Percentiles rank a stretch among this genome's conserved stretches.
Conservation (phyloP, 2,329 filamentous ascomycete species). For the Chalaropsis ovoidea region DNA sequence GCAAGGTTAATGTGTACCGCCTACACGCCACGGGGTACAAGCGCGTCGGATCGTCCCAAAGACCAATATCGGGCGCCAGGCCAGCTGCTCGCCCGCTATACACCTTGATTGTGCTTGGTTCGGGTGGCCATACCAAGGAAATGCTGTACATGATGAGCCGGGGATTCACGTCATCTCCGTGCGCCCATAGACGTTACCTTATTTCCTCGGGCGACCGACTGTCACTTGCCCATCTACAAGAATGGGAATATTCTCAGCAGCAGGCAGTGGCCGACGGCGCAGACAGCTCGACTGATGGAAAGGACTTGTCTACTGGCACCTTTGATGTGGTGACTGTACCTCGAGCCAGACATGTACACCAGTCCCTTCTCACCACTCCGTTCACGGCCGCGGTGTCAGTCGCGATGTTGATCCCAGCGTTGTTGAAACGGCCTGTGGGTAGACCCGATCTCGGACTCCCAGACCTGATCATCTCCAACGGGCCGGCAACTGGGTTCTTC, state of each 20-base stretch:
- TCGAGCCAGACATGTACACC: conserved; percentile 72
- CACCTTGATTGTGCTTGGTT: conserved; percentile 58
- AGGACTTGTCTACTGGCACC: conserved; percentile 33
- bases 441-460: conserved; percentile 38
- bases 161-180: conserved; percentile 47
- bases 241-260: conserved; percentile 27
- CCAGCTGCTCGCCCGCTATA: conserved; percentile 16
- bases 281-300: not conserved
- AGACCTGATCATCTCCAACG: conserved; percentile 77
- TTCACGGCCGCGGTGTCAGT: conserved; percentile 57
- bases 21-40: not conserved
- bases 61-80: not conserved
- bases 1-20: conserved; percentile 16
- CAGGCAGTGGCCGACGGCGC: not conserved
- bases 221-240: conserved; percentile 59
- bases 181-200: conserved; percentile 43
- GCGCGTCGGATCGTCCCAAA: not conserved
- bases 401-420: conserved; percentile 48
- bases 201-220: conserved; percentile 36
- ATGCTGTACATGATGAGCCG: conserved; percentile 74
- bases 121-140: conserved; percentile 88
- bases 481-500: conserved; percentile 77
- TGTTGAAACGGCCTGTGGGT: conserved; percentile 35
- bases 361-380: conserved; percentile 64
- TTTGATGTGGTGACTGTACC: conserved; percentile 60